Evolutionary conservation across 164 flowering plant species (phyloP).

Genomic region (Vitis vinifera): DNA sequence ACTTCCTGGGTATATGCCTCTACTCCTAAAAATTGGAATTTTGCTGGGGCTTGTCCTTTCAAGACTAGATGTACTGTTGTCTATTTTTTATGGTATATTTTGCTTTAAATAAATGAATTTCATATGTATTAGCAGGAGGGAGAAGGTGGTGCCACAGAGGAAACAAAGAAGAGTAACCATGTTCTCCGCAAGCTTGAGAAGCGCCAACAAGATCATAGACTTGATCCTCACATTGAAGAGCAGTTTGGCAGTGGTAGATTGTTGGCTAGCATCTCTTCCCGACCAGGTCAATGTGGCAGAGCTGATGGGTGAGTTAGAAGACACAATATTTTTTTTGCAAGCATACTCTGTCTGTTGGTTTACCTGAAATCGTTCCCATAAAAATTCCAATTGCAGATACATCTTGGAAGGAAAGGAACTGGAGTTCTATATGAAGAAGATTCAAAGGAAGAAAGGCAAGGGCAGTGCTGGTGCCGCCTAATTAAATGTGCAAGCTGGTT

Average conservation of each 20-base stretch:
- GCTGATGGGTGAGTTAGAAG: conserved; percentile 22
- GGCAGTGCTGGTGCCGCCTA: conserved; percentile 13
- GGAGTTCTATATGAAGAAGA: conserved; percentile 24
- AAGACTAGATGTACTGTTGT: no score
- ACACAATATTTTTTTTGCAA: no score
- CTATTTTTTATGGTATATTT: no score
- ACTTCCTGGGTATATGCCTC: no score
- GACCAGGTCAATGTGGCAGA: conserved; percentile 37
- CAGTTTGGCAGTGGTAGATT: conserved; percentile 24
- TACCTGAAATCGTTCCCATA: no score
- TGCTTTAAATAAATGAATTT: no score
- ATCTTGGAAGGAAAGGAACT: conserved; percentile 25
- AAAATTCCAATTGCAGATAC: conserved; percentile 7
- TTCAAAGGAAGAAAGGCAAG: conserved; percentile 27
- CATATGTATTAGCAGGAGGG: background rate
- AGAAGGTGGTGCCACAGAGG: conserved; percentile 25
- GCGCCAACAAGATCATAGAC: conserved; percentile 24
- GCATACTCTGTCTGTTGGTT: no score
- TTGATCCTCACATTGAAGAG: conserved; percentile 31
- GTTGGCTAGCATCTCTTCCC: conserved; percentile 30
- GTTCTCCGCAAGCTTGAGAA: conserved; percentile 28
- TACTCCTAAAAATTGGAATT: no score
- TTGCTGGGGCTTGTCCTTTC: no score
- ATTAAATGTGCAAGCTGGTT: no score
- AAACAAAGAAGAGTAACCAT: conserved; percentile 35